These are phyloP conservation scores for Marsdenia floribunda DNA, from an alignment of 257 asterid species.

Conservation along the genomic window DNA sequence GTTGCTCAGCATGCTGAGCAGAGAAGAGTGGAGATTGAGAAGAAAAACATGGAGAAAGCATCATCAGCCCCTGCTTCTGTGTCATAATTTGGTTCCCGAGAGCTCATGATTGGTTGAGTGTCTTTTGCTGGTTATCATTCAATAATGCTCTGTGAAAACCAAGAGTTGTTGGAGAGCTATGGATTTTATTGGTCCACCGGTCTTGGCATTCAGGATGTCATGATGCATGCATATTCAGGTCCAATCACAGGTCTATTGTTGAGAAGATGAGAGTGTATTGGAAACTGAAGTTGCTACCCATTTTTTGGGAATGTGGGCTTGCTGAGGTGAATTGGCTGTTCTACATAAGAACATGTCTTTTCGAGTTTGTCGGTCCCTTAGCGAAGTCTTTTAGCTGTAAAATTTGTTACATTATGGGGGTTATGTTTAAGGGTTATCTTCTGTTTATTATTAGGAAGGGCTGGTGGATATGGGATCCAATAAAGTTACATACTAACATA, in stretches of 20 bases:
- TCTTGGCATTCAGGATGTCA: constrained; percentile 23
- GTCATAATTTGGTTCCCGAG: constrained; percentile 31
- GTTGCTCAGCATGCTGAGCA: constrained; percentile 93
- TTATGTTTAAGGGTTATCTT: neutral
- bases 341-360: constrained; percentile 18
- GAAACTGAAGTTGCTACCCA: constrained; percentile 27
- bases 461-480: neutral
- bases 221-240: constrained; percentile 24
- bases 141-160: constrained; percentile 33
- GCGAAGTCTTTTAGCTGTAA: constrained; percentile 17
- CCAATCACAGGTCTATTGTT: constrained; percentile 15
- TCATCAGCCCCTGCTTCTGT: constrained; percentile 43
- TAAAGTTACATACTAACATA: neutral
- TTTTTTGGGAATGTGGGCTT: constrained; percentile 5
- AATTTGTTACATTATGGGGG: constrained; percentile 4
- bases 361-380: neutral
- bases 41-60: constrained; percentile 63
- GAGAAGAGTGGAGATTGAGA: constrained; percentile 77
- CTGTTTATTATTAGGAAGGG: neutral
- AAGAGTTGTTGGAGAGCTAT: constrained; percentile 18
- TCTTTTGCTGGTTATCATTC: constrained; percentile 28
- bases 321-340: constrained; percentile 2
- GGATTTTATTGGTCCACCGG: constrained; percentile 27
- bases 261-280: constrained; percentile 16
- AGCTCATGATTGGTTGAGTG: constrained; percentile 15